A percentile compares a stretch with the other conserved stretches of the same genome.
Evolutionary conservation across 73 alveolate species (phyloP).

Genomic region (Breviolum minutum): DNA sequence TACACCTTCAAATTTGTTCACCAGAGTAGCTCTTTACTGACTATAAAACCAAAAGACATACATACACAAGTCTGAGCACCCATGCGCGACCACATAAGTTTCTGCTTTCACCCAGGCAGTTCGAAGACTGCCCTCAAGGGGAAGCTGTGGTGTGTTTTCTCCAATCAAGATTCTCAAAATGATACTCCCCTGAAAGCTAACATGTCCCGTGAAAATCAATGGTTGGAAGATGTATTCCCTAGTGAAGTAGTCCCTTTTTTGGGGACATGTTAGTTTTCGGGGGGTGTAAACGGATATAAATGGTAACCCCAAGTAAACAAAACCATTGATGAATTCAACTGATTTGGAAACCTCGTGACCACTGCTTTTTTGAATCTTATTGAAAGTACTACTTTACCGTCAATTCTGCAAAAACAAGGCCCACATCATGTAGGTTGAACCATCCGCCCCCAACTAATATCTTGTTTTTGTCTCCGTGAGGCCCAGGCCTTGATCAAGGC

Average conservation of each 20-base stretch:
- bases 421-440: background rate
- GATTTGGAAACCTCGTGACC: background rate
- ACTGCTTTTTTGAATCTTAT: no score
- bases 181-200: no score
- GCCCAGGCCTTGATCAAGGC: constrained; percentile 79
- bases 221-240: no score
- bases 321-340: background rate
- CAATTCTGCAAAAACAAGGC: no score
- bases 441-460: background rate
- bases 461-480: no score
- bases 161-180: background rate
- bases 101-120: constrained; percentile 92
- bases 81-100: constrained; percentile 72
- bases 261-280: no score
- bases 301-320: background rate
- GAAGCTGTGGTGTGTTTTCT: background rate
- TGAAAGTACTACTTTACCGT: no score
- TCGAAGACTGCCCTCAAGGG: constrained; percentile 64
- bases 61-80: background rate
- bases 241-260: no score
- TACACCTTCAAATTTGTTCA: no score
- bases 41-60: no score
- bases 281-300: background rate
- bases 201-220: no score
- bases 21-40: no score